Percentiles rank a stretch among this genome's conserved stretches.
phyloP scores from a whole-genome alignment of 257 asterid genomes.

The Fraxinus pennsylvanica region DNA sequence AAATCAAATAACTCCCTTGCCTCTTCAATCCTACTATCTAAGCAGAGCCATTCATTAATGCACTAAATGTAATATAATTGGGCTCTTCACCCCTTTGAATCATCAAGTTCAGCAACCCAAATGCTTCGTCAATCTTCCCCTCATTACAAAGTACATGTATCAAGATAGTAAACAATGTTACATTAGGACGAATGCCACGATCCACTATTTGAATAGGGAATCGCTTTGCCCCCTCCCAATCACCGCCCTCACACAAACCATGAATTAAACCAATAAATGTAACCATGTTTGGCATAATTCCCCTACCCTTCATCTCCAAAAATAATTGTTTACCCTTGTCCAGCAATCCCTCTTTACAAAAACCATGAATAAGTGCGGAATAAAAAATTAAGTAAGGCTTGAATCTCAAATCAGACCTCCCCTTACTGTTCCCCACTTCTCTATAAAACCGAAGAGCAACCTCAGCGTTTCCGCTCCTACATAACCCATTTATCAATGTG shows the following conservation, averaged over 20 bases:
- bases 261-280: constrained; percentile 24
- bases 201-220: constrained; percentile 38
- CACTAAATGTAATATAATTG: constrained; percentile 29
- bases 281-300: constrained; percentile 31
- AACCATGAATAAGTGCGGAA: constrained; percentile 31
- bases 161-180: constrained; percentile 26
- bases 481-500: constrained; percentile 30
- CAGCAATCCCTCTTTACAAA: constrained; percentile 36
- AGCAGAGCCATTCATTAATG: constrained; percentile 33
- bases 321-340: constrained; percentile 32
- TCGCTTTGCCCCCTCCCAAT: constrained; percentile 34
- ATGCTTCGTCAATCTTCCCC: constrained; percentile 29
- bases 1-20: constrained; percentile 35
- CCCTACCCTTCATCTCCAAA: constrained; percentile 32
- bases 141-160: constrained; percentile 33
- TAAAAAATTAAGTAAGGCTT: constrained; percentile 31
- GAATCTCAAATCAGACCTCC: constrained; percentile 14
- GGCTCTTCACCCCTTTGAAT: constrained; percentile 42
- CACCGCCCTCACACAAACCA: constrained; percentile 31
- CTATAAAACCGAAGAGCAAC: constrained; percentile 29
- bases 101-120: constrained; percentile 31
- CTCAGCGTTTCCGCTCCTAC: constrained; percentile 32
- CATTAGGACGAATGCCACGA: constrained; percentile 37
- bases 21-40: constrained; percentile 32
- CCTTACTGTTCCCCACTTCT: constrained; percentile 24